Evolutionary conservation across 2,329 filamentous ascomycete genomes (phyloP), one percentile per base, ranked within the genome.

Genomic region (Coniochaeta prunicola): DNA sequence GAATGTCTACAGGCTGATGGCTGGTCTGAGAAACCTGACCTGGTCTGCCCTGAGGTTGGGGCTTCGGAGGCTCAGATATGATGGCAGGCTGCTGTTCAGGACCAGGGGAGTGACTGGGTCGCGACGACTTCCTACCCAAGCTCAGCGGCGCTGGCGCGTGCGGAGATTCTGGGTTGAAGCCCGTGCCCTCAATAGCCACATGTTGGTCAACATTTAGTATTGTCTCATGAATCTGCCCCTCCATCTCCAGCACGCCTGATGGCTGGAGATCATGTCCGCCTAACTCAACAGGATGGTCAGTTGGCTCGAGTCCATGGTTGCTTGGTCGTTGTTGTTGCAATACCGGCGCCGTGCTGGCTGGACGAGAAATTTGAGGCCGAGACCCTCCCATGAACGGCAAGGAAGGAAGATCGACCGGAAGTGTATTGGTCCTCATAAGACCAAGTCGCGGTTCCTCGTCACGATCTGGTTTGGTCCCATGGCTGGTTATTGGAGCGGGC

Each of bases 331-430:
- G 45, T 7, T 50, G 45, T 30, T 50, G 45, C 26, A 50, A 30
- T 2, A 55, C 24, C 17, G 53, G 33, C 53, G 33, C 53, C 4
- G 30, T 55, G 21, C 53, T 36, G 17, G 33, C 26, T n/a, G 17
- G 53, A 26, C 33, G 28, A 2, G 53, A n/a, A 19, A 33, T 33
- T 21, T 33, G 13, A 3, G 28, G 33, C 4, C n/a, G 28, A 8
- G 53, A 5, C 19, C 28, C 28, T 19, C 60, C 63, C 60, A 65
- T 65, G 31, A 60, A 68, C 7, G 66, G 65, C 4, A 65, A 57
- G 3, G 64, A 61, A 38, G 66, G 64, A 33, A 67, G 57, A 28
- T 67, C 59, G 4, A 60, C 38, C 1, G 66, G 66, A 30, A 67
- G 58, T 12, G 66, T 67, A 50, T 60, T 65, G 42, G 62, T 64